Conservation (phyloP, 2,329 filamentous ascomycete genomes). For the Bertia moriformis region DNA sequence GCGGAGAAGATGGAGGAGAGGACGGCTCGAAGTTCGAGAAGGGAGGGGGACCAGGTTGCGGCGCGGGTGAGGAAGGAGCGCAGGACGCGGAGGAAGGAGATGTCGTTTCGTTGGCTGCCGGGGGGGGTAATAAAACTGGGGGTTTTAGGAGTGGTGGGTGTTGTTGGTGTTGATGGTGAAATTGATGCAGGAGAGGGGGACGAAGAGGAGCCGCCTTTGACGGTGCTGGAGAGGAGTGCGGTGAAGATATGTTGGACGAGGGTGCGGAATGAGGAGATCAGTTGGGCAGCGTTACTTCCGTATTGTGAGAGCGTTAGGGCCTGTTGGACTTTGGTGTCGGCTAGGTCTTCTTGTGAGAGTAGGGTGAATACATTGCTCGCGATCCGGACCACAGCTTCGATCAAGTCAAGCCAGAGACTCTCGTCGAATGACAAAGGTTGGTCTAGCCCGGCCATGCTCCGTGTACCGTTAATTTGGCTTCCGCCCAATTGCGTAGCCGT, state of each 20-base stretch:
- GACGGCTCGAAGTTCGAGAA: constrained; percentile 74
- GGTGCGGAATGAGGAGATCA: constrained; percentile 1
- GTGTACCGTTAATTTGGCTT: constrained; percentile 4
- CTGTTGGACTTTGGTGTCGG: constrained; percentile 9
- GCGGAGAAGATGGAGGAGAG: constrained; percentile 83
- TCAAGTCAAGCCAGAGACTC: constrained; percentile 49
- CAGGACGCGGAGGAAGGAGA: constrained; percentile 78
- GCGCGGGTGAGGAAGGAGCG: constrained; percentile 77
- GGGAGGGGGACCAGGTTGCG: constrained; percentile 65
- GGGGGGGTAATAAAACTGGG: constrained; percentile 16
- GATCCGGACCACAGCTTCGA: constrained; percentile 43
- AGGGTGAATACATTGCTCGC: constrained; percentile 19
- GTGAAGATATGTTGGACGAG: constrained; percentile 4
- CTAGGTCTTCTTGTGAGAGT: constrained; percentile 8
- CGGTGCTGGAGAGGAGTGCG: constrained; percentile 5
- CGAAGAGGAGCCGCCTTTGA: constrained; percentile 5
- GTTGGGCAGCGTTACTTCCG: constrained; percentile 2
- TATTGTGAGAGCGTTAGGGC: constrained; percentile 7
- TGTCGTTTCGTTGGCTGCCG: constrained; percentile 29
- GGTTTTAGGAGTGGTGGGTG: constrained; percentile 13
- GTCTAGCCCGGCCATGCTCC: constrained; percentile 4
- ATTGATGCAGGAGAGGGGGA: constrained; percentile 7
- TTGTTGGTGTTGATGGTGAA: constrained; percentile 11
- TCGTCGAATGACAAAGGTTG: constrained; percentile 37
- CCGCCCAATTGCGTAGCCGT: neutral